Base-by-base conservation (phyloP, 2,329 filamentous ascomycete genomes). In the Magnaporthales sp. region DNA sequence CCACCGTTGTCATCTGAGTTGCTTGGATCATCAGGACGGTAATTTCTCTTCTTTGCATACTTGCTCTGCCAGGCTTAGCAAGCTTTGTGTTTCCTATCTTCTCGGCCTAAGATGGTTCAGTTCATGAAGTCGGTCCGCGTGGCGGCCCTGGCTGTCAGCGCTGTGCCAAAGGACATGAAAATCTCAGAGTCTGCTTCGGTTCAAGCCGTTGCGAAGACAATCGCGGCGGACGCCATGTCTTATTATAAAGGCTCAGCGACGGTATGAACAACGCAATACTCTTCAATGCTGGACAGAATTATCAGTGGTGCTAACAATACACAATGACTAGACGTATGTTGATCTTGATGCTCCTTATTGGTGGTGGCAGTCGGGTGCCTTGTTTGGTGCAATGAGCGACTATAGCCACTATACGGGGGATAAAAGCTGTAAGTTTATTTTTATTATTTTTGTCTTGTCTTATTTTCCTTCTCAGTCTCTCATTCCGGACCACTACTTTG, bases 381-480 rank as follows among this genome's bases (percentile, higher is more conserved):
- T 88, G 67, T 89, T 87, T 83, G 87, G 87, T n/a, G 79, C 83
- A 38, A 83, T 91, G 81, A 76, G 91, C 31, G 87, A 91, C 75
- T 91, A 91, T 74, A 90, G 86, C 69, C 83, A 89, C 73, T 86
- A 84, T 73, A 91, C 89, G 0, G 80, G 82, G 58, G 89, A 91
- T 74, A 72, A 80, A 3, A 81, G 78, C 66, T 90, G 63, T 65
- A 31, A 15, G 63, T 31, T 15, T n/a, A 63, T 31, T 24, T n/a
- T n/a, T 15, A n/a, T n/a, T n/a, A n/a, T n/a, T n/a, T n/a, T n/a
- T n/a, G n/a, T 22, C 26, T 56, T n/a, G 3, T 19, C 26, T 19
- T 15, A 1, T n/a, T 22, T 27, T 15, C 10, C n/a, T n/a, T 51
- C 31, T 13, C 2, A 10, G 24, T 8, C 8, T 6, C 27, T 15